Percentiles rank a stretch among this genome's conserved stretches.
Evolutionary conservation across 441 rosid species (phyloP).

Genomic region (Euphorbia schlechtendalii): DNA sequence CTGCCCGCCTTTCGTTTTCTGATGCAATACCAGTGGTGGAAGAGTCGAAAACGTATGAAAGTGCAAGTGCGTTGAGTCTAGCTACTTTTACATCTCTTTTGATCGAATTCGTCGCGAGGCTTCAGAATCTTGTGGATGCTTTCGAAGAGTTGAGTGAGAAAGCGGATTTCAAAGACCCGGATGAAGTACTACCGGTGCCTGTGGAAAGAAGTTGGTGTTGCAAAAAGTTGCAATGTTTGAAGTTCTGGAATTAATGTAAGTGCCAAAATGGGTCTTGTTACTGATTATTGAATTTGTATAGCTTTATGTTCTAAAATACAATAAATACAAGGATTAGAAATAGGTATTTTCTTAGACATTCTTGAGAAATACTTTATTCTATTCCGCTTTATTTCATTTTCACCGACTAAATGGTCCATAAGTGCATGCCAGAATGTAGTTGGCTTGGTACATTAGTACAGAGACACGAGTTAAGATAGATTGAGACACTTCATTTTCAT

Average conservation of each 20-base stretch:
- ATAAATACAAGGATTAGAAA: not conserved
- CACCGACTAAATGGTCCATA: no score
- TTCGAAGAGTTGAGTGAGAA: slow-evolving; percentile 53
- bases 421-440: not conserved
- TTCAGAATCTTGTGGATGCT: slow-evolving; percentile 52
- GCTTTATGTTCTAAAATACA: slow-evolving; percentile 1
- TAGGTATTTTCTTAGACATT: no score
- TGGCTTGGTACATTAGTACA: not conserved
- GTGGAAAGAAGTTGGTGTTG: slow-evolving; percentile 25
- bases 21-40: slow-evolving; percentile 32
- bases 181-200: slow-evolving; percentile 15
- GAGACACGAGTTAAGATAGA: no score
- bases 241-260: slow-evolving; percentile 18
- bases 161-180: slow-evolving; percentile 67
- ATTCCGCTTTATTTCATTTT: no score
- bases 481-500: not conserved
- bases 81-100: slow-evolving; percentile 69
- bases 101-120: slow-evolving; percentile 84
- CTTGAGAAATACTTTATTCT: no score
- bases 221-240: slow-evolving; percentile 26
- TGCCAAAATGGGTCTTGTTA: not conserved
- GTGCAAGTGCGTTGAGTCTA: slow-evolving; percentile 66
- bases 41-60: slow-evolving; percentile 43
- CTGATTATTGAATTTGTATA: slow-evolving; percentile 1
- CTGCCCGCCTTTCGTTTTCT: slow-evolving; percentile 33